phyloP scores from a whole-genome alignment of 2,329 filamentous ascomycete species.

The Paraphaeosphaeria minitans region DNA sequence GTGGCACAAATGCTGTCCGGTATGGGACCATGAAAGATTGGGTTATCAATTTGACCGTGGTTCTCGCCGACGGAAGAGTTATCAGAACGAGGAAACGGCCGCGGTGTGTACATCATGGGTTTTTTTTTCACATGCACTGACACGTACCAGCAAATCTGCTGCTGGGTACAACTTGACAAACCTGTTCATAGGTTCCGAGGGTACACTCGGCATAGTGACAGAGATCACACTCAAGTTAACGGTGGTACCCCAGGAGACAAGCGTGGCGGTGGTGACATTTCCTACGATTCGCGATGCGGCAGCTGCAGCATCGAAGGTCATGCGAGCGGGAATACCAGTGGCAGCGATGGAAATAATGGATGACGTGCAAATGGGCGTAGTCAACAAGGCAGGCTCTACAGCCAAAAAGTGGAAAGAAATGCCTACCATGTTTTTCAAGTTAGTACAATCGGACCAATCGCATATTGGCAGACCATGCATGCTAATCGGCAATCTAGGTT shows the following conservation, averaged over 20 bases:
- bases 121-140: slow-evolving; percentile 12
- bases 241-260: slow-evolving; percentile 74
- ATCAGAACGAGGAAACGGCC: slow-evolving; percentile 81
- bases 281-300: slow-evolving; percentile 78
- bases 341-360: slow-evolving; percentile 87
- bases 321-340: slow-evolving; percentile 74
- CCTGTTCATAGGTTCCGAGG: slow-evolving; percentile 81
- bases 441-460: slow-evolving; percentile 23
- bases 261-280: slow-evolving; percentile 80
- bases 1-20: slow-evolving; percentile 77
- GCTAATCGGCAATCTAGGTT: slow-evolving; percentile 54
- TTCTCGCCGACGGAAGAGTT: slow-evolving; percentile 76
- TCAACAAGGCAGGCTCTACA: slow-evolving; percentile 75
- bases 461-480: slow-evolving; percentile 11
- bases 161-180: slow-evolving; percentile 84
- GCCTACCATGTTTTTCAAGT: slow-evolving; percentile 84
- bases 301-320: slow-evolving; percentile 73
- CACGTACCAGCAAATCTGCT: slow-evolving; percentile 65
- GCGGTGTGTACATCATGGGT: slow-evolving; percentile 46
- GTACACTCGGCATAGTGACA: slow-evolving; percentile 79
- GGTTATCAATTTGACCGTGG: slow-evolving; percentile 82
- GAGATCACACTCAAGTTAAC: slow-evolving; percentile 82
- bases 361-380: slow-evolving; percentile 83
- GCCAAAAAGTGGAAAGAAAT: slow-evolving; percentile 74
- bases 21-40: slow-evolving; percentile 90